phyloP scores from a whole-genome alignment of 2,329 filamentous ascomycete genomes.

The Aureobasidium leucospermi region DNA sequence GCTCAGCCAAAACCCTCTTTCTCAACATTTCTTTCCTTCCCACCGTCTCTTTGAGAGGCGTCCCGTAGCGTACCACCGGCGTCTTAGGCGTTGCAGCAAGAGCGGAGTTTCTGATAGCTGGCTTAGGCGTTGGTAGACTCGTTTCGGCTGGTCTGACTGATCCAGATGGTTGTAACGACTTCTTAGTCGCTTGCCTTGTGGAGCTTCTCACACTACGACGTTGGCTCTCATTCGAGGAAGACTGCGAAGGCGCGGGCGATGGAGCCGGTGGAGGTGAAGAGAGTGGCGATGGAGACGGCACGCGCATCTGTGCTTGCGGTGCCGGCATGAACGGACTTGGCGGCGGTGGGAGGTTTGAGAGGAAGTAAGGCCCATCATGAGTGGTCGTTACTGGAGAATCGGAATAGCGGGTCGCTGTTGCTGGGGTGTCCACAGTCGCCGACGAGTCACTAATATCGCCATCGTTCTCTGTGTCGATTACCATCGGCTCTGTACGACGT shows the following conservation, averaged over 20 bases:
- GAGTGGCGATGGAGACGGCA: neutral
- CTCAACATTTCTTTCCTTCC: neutral
- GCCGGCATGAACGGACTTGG: neutral
- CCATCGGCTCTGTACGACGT: neutral
- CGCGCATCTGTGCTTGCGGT: neutral
- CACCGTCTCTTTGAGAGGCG: neutral
- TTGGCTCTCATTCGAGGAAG: neutral
- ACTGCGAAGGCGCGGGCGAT: neutral
- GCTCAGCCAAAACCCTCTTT: neutral
- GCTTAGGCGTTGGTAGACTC: neutral
- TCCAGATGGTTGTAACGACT: neutral
- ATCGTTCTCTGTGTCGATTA: neutral
- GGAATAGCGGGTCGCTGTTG: neutral
- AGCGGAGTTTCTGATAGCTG: neutral
- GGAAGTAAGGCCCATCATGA: neutral
- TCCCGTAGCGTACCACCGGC: neutral
- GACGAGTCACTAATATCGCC: conserved; percentile 8
- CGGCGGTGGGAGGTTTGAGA: neutral
- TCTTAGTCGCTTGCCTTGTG: neutral
- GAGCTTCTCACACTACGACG: neutral
- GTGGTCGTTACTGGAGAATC: neutral
- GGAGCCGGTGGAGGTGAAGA: conserved; percentile 2
- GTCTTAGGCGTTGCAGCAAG: neutral
- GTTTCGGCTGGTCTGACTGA: neutral
- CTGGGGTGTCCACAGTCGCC: neutral